Evolutionary conservation across 495 filamentous ascomycete species (phyloP).

Genomic region (Xylaria scruposa): DNA sequence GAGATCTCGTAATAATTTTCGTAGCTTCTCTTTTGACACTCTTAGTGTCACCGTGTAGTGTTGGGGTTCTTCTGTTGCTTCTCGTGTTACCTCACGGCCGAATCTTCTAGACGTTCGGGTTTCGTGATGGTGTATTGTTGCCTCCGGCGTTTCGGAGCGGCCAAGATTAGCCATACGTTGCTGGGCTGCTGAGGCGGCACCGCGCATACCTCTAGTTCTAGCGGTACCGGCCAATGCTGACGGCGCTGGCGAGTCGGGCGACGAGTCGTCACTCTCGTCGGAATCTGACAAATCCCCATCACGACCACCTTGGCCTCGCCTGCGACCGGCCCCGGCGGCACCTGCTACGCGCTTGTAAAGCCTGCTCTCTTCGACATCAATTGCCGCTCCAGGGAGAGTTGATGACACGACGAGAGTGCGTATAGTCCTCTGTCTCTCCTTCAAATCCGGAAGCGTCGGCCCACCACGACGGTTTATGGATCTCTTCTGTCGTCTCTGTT

Average conservation of each 20-base stretch:
- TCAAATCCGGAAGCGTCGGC: slow-evolving; percentile 92
- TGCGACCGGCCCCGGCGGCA: slow-evolving; percentile 61
- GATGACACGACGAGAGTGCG: slow-evolving; percentile 89
- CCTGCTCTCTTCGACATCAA: slow-evolving; percentile 79
- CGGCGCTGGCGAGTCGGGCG: slow-evolving; percentile 83
- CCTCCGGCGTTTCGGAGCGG: slow-evolving; percentile 89
- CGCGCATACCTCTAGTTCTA: slow-evolving; percentile 85
- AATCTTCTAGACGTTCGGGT: slow-evolving; percentile 68
- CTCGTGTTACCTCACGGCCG: slow-evolving; percentile 63
- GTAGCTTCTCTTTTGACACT: slow-evolving; percentile 67
- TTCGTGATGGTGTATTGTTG: slow-evolving; percentile 71
- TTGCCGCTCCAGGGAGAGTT: slow-evolving; percentile 85
- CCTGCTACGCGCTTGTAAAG: slow-evolving; percentile 73
- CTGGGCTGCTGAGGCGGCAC: slow-evolving; percentile 82
- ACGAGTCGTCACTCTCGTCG: slow-evolving; percentile 85
- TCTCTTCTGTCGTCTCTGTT: slow-evolving; percentile 91
- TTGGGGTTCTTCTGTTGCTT: slow-evolving; percentile 73
- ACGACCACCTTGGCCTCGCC: slow-evolving; percentile 60
- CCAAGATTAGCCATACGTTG: slow-evolving; percentile 75
- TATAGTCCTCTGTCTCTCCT: slow-evolving; percentile 90
- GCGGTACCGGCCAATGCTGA: slow-evolving; percentile 77
- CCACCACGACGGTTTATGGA: slow-evolving; percentile 93
- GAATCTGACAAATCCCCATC: slow-evolving; percentile 85
- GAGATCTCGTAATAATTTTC: slow-evolving; percentile 60
- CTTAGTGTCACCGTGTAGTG: slow-evolving; percentile 75